These are phyloP conservation scores for Zancudomyces culisetae DNA, from an alignment of 371 early-diverging fungal species.

Conservation along the genomic window DNA sequence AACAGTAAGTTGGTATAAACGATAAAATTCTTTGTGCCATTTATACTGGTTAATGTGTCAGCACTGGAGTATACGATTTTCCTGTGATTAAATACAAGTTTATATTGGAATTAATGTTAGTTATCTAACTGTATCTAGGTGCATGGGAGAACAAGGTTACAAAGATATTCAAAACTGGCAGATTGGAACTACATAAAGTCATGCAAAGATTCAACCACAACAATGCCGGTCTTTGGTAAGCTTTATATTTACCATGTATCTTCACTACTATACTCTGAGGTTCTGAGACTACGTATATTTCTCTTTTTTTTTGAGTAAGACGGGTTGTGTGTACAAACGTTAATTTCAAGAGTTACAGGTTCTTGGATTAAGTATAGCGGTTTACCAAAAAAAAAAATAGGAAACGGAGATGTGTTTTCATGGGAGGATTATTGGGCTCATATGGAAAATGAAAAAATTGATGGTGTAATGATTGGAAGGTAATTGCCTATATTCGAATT, in stretches of 20 bases:
- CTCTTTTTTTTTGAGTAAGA: too few relatives aligned
- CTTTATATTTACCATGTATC: slow-evolving; percentile 3
- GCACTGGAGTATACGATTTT: slow-evolving; percentile 30
- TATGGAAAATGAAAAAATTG: slow-evolving; percentile 37
- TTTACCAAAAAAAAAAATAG: slow-evolving; percentile 18
- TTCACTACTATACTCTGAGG: too few relatives aligned
- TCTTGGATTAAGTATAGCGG: too few relatives aligned
- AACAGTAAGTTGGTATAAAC: background rate
- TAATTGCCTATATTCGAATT: too few relatives aligned
- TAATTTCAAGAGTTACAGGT: too few relatives aligned
- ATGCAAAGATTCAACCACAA: slow-evolving; percentile 26
- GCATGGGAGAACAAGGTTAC: slow-evolving; percentile 83
- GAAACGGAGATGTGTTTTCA: slow-evolving; percentile 83
- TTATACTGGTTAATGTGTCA: too few relatives aligned
- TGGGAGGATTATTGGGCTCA: slow-evolving; percentile 64
- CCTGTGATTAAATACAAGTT: background rate
- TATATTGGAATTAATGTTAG: background rate
- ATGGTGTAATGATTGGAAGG: slow-evolving; percentile 79
- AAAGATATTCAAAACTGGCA: slow-evolving; percentile 75
- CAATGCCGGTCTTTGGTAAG: slow-evolving; percentile 36
- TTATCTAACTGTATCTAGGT: slow-evolving; percentile 24
- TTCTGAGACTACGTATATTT: too few relatives aligned
- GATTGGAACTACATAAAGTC: slow-evolving; percentile 78
- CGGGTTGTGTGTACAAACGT: too few relatives aligned
- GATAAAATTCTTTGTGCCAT: too few relatives aligned